Evolutionary conservation across 495 filamentous ascomycete species (phyloP), one percentile per base, ranked within the genome.

Genomic region (Penicillium turbatum): DNA sequence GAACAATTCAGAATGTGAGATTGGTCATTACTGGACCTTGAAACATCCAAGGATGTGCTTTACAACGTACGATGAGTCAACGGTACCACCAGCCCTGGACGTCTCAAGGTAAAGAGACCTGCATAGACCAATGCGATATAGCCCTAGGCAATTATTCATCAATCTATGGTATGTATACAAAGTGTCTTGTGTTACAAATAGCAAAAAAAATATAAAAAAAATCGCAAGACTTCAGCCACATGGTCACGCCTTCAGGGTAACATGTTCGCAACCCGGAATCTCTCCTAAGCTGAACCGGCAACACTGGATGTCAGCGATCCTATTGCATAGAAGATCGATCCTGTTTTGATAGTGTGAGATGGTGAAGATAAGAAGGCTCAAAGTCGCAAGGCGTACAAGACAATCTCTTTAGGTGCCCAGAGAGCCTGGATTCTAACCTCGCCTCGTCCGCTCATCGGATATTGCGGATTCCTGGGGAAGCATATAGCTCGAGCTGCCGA

Each of bases 401-500:
- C 3, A 8, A 27, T 17, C 30, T 29, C 12, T 24, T 16, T 12
- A 40, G 6, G 6, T 21, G 17, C 12, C 24, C 37, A 17, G 24
- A 15, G 5, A 11, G 2, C 26, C 8, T 10, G 27, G 32, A 37
- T n/a, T 21, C 7, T 37, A 19, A 12, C n/a, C n/a, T 34, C 10
- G 27, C 17, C 30, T 6, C 7, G 9, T 26, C 30, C 27, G 41
- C 69, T 63, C 61, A 72, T 36, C 62, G 64, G 55, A 98, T 87
- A 68, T 95, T 89, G 63, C 82, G 90, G 65, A 97, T 89, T 2
- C 86, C 88, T 19, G 90, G 85, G 6, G 84, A 81, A 15, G 86
- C 82, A 71, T 95, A 97, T 50, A 85, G 81, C 47, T 96, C 91
- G 21, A 98, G 72, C 69, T 97, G 91, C 47, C 88, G 81, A 29